Base-by-base conservation (phyloP, 306 rosid species). In the Prunus armeniaca region DNA sequence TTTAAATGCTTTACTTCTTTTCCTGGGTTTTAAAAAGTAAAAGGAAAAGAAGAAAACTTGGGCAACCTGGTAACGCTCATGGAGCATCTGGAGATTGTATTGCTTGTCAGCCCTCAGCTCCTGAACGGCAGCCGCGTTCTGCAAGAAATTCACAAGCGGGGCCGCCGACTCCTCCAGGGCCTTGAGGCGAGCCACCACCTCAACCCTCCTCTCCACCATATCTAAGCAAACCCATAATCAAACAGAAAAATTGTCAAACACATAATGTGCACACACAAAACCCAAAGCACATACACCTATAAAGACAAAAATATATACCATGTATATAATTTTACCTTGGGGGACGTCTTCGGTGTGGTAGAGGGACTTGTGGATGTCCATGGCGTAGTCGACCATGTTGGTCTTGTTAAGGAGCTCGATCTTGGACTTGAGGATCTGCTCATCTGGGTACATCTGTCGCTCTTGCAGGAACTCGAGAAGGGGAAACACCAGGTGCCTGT, bases 331-430 rank as follows among this genome's bases (percentile, higher is more conserved):
- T 10, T 9, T 20, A 86, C 92, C 88, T 45, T 85, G 92, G 2
- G 99, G 99, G 0, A 92, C 97, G 4, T 95, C 97, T 52, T 95
- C 97, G 1, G 97, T 89, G 72, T 83, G 96, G 81, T 92, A 90
- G 54, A 95, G 97, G 25, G 88, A 86, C 78, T 95, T 95, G 86
- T 92, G 92, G 78, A 92, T 92, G 82, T 92, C 97, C 99, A 92
- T 92, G 65, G 96, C 96, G 57, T 92, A 95, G 61, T 95, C 99
- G 25, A 95, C 99, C 99, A 95, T 95, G 86, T 90, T 90, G 34
- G 99, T 95, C 78, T 88, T 87, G 89, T 84, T 92, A 51, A 95
- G 95, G 5, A 95, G 97, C 74, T 90, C 97, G 74, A 95, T 92
- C 81, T 95, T 95, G 8, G 91, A 86, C 83, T 92, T 89, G 46